Evolutionary conservation across 2,329 filamentous ascomycete species (phyloP).

Genomic region (Colletotrichum karsti): DNA sequence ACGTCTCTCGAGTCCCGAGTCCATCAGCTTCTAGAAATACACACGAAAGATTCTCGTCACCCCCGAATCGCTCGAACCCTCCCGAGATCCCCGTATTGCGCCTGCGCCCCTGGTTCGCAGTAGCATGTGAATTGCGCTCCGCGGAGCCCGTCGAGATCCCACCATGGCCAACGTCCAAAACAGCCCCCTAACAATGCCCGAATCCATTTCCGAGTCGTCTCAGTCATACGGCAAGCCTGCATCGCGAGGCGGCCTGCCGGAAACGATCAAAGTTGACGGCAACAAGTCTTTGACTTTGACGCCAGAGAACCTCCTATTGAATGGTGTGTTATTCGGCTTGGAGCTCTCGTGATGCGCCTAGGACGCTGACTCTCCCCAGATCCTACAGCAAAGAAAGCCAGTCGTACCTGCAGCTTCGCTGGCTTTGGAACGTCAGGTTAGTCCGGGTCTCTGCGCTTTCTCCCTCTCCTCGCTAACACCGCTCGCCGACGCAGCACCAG

Average conservation of each 20-base stretch:
- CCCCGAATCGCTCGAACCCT: background rate
- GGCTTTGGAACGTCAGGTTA: constrained; percentile 24
- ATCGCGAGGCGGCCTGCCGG: constrained; percentile 6
- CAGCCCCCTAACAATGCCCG: constrained; percentile 1
- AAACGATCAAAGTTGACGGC: constrained; percentile 35
- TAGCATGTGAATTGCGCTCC: constrained; percentile 18
- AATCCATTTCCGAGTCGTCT: constrained; percentile 26
- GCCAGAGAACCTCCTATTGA: constrained; percentile 39
- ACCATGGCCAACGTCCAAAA: constrained; percentile 1
- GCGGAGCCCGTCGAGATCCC: constrained; percentile 6
- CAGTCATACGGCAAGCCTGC: constrained; percentile 25
- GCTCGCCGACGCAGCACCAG: background rate
- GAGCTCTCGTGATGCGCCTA: background rate
- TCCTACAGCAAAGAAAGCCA: constrained; percentile 22
- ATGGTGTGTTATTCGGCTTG: constrained; percentile 40
- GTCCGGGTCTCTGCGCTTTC: background rate
- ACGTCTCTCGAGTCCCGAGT: background rate
- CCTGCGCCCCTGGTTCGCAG: background rate
- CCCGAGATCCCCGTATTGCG: background rate
- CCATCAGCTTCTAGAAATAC: background rate
- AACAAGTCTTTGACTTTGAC: constrained; percentile 42
- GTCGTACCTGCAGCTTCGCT: constrained; percentile 30
- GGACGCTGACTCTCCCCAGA: constrained; percentile 18
- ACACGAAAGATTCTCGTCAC: background rate
- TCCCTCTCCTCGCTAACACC: background rate